These are phyloP conservation scores for Hypericum androsaemum DNA, from an alignment of 345 rosid species.

Conservation along the genomic window DNA sequence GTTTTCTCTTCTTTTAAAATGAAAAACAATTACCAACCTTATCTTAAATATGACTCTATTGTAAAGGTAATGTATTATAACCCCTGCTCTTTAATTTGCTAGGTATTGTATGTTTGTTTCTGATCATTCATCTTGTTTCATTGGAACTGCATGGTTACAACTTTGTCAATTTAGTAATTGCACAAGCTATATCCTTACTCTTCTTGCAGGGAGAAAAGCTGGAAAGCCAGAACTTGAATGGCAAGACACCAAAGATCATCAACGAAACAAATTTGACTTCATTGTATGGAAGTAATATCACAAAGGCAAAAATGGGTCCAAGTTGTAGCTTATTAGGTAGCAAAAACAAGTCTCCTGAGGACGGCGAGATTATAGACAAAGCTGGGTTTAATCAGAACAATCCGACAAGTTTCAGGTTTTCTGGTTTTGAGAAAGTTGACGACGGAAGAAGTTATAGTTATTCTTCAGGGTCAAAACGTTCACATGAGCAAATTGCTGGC, in stretches of 20 bases:
- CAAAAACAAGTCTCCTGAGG: conserved; percentile 36
- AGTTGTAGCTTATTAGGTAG: conserved; percentile 26
- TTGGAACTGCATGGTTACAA: background rate
- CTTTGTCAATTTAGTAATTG: background rate
- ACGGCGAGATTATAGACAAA: conserved; percentile 41
- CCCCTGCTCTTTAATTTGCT: no score
- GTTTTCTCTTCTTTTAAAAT: background rate
- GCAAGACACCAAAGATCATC: conserved; percentile 38
- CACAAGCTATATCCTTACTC: conserved; percentile 5
- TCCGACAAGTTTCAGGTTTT: conserved; percentile 21
- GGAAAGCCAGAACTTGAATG: conserved; percentile 26
- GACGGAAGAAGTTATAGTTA: conserved; percentile 40
- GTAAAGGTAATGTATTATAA: no score
- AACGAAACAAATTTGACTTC: conserved; percentile 59
- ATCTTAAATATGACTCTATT: no score
- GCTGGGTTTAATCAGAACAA: conserved; percentile 14
- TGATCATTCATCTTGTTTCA: background rate
- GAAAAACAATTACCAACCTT: no score
- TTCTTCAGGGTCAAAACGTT: conserved; percentile 47
- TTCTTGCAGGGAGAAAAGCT: conserved; percentile 44
- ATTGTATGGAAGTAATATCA: conserved; percentile 56
- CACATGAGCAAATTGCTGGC: conserved; percentile 44
- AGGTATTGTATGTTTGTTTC: background rate
- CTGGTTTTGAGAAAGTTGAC: conserved; percentile 22
- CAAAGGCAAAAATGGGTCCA: conserved; percentile 25